phyloP scores from a whole-genome alignment of 306 rosid genomes.

The Cyclanthera cordifolia region DNA sequence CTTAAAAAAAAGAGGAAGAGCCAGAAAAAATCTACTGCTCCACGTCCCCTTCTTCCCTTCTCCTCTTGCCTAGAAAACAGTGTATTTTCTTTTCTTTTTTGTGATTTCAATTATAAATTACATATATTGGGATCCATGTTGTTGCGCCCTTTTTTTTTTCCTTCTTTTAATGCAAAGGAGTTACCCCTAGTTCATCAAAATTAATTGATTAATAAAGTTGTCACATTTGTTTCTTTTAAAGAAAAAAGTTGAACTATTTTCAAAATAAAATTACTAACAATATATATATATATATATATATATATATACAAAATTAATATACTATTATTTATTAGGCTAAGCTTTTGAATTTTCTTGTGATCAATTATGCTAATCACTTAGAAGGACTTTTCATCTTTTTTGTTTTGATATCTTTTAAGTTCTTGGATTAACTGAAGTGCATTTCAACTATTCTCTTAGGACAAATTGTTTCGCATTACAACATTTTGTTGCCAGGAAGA shows the following conservation, averaged over 20 bases:
- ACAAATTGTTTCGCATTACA: too few relatives aligned
- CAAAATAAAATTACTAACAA: not conserved
- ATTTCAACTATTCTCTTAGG: too few relatives aligned
- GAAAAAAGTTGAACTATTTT: not conserved
- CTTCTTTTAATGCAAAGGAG: constrained; percentile 1
- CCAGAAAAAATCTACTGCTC: constrained; percentile 16
- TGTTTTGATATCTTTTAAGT: not conserved
- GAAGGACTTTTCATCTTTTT: not conserved
- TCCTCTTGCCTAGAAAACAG: constrained; percentile 56
- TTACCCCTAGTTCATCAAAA: not conserved
- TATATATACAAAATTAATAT: not conserved
- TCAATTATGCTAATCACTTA: not conserved
- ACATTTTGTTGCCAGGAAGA: too few relatives aligned
- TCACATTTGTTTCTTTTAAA: not conserved
- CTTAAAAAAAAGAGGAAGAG: constrained; percentile 34
- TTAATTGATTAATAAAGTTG: not conserved
- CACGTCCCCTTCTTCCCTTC: not conserved
- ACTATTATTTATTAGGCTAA: not conserved
- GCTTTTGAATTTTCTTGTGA: not conserved
- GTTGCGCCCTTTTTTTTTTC: not conserved
- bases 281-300: not conserved
- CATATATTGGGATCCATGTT: not conserved
- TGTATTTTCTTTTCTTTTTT: constrained; percentile 25
- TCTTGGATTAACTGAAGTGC: not conserved
- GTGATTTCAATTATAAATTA: not conserved